Conservation (phyloP, 352 stramenopile genomes). For the Globisporangium radiosum region DNA sequence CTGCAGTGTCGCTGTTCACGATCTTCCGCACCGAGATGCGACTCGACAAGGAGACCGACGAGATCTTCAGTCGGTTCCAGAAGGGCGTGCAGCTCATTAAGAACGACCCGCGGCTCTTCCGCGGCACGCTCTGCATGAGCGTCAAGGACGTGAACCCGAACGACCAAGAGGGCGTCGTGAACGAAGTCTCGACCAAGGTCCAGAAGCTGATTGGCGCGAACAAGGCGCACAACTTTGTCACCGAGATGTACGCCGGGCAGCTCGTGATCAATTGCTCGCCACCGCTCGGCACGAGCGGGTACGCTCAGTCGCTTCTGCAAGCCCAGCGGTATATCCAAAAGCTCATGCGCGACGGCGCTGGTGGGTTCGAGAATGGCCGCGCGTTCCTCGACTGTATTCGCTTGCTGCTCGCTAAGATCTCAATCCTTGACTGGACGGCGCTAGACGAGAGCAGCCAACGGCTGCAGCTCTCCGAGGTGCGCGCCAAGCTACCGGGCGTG, state of each 20-base stretch:
- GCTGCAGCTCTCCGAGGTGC: constrained; percentile 50
- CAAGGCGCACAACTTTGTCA: constrained; percentile 56
- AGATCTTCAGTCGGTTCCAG: constrained; percentile 60
- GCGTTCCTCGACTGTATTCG: constrained; percentile 65
- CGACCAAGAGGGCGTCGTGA: constrained; percentile 35
- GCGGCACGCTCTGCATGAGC: constrained; percentile 53
- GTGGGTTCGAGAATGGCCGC: constrained; percentile 33
- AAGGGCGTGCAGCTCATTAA: constrained; percentile 62
- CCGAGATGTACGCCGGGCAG: constrained; percentile 53
- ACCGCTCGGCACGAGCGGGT: constrained; percentile 52
- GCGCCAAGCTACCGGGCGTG: constrained; percentile 33
- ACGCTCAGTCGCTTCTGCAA: constrained; percentile 51
- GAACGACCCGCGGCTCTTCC: constrained; percentile 50
- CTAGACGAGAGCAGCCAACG: constrained; percentile 44
- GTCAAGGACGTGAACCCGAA: constrained; percentile 77
- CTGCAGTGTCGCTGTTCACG: constrained; percentile 61
- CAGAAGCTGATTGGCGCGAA: constrained; percentile 39
- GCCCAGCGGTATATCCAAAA: constrained; percentile 43
- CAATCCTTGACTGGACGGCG: constrained; percentile 67
- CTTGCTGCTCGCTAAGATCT: constrained; percentile 66
- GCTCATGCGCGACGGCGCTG: constrained; percentile 27
- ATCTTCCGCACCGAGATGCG: constrained; percentile 77
- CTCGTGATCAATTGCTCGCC: constrained; percentile 64
- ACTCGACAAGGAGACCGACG: constrained; percentile 70
- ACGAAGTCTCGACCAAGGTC: constrained; percentile 49